These are phyloP conservation scores for Claviceps africana DNA, from an alignment of 2,329 filamentous ascomycete species.

Conservation along the genomic window DNA sequence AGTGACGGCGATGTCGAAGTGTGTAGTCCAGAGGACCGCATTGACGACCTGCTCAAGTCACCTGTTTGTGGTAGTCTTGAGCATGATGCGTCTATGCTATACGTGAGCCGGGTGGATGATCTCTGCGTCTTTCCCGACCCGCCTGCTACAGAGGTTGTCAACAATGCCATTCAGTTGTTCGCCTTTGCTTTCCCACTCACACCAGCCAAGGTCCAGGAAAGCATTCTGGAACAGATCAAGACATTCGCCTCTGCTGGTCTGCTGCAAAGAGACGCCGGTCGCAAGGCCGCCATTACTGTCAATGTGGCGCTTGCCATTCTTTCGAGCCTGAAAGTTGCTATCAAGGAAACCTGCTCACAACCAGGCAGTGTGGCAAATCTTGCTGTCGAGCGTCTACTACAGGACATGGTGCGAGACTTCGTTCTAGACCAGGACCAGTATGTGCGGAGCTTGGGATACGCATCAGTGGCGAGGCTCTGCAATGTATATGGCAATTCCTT, in stretches of 20 bases:
- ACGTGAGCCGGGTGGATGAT: slow-evolving; percentile 37
- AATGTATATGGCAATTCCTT: slow-evolving; percentile 72
- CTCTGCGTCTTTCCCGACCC: slow-evolving; percentile 50
- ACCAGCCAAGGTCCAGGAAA: slow-evolving; percentile 84
- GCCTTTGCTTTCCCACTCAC: slow-evolving; percentile 83
- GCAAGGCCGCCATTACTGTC: slow-evolving; percentile 80
- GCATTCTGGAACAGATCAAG: slow-evolving; percentile 83
- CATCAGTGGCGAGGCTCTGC: slow-evolving; percentile 75
- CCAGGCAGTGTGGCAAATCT: slow-evolving; percentile 59
- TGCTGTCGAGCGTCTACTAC: slow-evolving; percentile 71
- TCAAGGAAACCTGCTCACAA: slow-evolving; percentile 61
- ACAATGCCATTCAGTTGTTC: slow-evolving; percentile 86
- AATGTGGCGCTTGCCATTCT: slow-evolving; percentile 77
- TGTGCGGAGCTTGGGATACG: slow-evolving; percentile 72
- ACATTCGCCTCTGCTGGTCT: slow-evolving; percentile 72
- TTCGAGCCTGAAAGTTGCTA: slow-evolving; percentile 67
- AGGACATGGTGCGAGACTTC: slow-evolving; percentile 59
- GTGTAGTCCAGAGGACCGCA: slow-evolving; percentile 47
- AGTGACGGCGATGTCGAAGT: slow-evolving; percentile 33
- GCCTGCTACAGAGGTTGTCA: slow-evolving; percentile 83
- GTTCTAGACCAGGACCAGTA: slow-evolving; percentile 74
- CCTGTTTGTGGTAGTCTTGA: slow-evolving; percentile 75
- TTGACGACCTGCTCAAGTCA: slow-evolving; percentile 47
- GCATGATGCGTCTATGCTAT: slow-evolving; percentile 75
- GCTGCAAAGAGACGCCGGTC: slow-evolving; percentile 71